phyloP scores from a whole-genome alignment of 176 grass and related monocot species.

The sorghum (Sorghum bicolor) region DNA sequence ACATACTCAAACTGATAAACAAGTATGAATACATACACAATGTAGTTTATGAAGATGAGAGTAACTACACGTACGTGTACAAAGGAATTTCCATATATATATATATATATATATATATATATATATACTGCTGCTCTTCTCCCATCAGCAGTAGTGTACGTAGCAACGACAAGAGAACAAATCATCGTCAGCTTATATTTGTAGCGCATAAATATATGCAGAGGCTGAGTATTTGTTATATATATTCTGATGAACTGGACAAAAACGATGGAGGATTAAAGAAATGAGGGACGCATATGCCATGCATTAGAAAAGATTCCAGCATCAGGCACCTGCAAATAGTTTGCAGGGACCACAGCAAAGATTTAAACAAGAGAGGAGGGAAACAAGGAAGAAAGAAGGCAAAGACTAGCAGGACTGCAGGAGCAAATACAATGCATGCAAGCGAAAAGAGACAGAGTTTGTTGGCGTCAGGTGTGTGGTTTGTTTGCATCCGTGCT shows the following conservation, averaged over 20 bases:
- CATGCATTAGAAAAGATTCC: background rate
- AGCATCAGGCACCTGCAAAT: background rate
- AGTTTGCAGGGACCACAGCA: background rate
- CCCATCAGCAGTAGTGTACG: background rate
- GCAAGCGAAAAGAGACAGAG: background rate
- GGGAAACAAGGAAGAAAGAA: background rate
- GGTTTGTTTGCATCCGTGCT: background rate
- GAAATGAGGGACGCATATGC: background rate
- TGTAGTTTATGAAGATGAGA: no score
- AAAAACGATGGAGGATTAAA: background rate
- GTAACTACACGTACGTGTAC: no score
- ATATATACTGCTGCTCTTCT: background rate
- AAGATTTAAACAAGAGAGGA: background rate
- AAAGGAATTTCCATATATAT: no score
- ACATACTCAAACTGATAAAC: no score
- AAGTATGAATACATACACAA: no score
- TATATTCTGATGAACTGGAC: background rate
- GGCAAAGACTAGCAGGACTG: background rate
- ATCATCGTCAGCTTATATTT: background rate
- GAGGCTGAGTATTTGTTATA: background rate
- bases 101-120: no score
- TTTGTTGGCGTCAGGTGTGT: constrained; percentile 27
- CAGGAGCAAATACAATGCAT: background rate
- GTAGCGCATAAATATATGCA: background rate
- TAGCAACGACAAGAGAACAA: background rate